Evolutionary conservation across 176 grass and related monocot genomes (phyloP).

Genomic region (Eremochloa ophiuroides): DNA sequence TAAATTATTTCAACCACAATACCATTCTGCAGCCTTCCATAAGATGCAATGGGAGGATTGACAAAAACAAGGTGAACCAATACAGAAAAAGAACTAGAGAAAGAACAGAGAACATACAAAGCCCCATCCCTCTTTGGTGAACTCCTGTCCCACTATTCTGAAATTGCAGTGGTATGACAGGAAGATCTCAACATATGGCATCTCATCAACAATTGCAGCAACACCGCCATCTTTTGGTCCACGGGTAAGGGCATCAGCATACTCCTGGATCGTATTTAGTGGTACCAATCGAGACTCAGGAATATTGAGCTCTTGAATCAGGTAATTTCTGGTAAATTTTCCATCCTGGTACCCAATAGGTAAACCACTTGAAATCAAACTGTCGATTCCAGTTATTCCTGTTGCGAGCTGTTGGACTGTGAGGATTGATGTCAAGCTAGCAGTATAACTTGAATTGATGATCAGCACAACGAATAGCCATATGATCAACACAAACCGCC

Average conservation of each 20-base stretch:
- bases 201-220: conserved; percentile 83
- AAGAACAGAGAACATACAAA: conserved; percentile 61
- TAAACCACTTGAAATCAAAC: conserved; percentile 50
- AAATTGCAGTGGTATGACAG: conserved; percentile 76
- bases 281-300: conserved; percentile 56
- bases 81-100: background rate
- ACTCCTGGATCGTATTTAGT: conserved; percentile 59
- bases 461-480: conserved; percentile 95
- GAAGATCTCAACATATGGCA: conserved; percentile 70
- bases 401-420: conserved; percentile 79
- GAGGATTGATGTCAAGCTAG: conserved; percentile 88
- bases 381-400: conserved; percentile 71
- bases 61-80: background rate
- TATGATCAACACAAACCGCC: conserved; percentile 76
- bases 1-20: background rate
- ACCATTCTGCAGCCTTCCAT: background rate
- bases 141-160: conserved; percentile 71
- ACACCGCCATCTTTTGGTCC: conserved; percentile 69
- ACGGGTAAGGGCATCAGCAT: conserved; percentile 57
- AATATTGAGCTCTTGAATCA: conserved; percentile 67
- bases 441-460: conserved; percentile 91
- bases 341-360: conserved; percentile 77
- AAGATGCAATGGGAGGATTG: background rate
- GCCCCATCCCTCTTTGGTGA: conserved; percentile 90
- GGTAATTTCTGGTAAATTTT: conserved; percentile 78